A percentile compares a stretch with the other conserved stretches of the same genome.
These are phyloP conservation scores for Tetrapisispora fleetii DNA, from an alignment of 805 yeast genomes.

Conservation along the genomic window DNA sequence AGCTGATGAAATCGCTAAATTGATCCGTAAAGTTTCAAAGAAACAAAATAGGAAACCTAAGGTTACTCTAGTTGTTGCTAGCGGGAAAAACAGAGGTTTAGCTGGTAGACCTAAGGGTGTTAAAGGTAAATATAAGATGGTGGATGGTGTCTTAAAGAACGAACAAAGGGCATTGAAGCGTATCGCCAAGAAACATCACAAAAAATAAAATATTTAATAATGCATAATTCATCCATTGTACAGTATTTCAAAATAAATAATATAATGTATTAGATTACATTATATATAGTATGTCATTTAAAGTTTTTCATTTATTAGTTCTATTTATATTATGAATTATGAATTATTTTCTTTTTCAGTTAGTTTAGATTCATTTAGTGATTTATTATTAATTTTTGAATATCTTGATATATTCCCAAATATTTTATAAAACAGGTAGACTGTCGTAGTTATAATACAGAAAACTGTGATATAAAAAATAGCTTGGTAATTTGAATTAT, in stretches of 20 bases:
- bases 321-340: background rate
- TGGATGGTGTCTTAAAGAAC: constrained; percentile 95
- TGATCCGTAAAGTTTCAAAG: constrained; percentile 72
- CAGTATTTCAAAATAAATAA: background rate
- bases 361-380: background rate
- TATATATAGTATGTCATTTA: background rate
- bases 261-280: background rate
- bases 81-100: constrained; percentile 74
- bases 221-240: constrained; percentile 1
- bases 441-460: constrained; percentile 28
- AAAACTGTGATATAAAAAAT: constrained; percentile 31
- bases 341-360: background rate
- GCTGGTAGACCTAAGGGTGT: constrained; percentile 96
- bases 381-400: background rate
- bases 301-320: background rate
- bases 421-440: constrained; percentile 26
- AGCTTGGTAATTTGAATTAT: constrained; percentile 19
- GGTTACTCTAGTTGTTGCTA: constrained; percentile 82
- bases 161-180: constrained; percentile 90
- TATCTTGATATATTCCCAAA: background rate
- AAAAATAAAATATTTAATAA: constrained; percentile 30
- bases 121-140: constrained; percentile 97
- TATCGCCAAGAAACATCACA: constrained; percentile 71
- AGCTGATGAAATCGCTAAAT: constrained; percentile 81
- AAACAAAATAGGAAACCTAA: constrained; percentile 65